Base-by-base conservation (phyloP, 768 basidiomycete genomes). In the Cytidiella melzeri region DNA sequence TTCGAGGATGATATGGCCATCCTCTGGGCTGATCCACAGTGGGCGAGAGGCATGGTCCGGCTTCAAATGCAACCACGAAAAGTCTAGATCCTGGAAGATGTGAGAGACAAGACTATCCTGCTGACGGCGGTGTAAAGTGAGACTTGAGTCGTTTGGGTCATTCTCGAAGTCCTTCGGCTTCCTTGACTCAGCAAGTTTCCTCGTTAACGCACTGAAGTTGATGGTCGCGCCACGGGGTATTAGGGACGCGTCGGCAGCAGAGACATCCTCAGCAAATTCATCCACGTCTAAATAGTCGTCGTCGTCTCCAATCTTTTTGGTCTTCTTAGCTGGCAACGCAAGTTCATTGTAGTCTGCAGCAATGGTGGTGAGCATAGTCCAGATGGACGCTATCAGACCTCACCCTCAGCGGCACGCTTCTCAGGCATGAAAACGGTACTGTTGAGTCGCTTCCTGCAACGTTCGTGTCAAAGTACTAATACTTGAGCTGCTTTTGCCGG, bases 11-110 rank as follows among this genome's bases (percentile, higher is more conserved):
- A 98, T 97, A 57, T 87, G 83, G 0, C 85, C 85, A 62, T 92
- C 87, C 56, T 90, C 86, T 5, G 92, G 92, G 57, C 86, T 90
- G 55, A 99, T 97, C 94, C 95, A 99, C 15, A 98, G 71, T 13
- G 96, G 96, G 41, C 96, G 82, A 4, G 90, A 86, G 26, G 81
- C 74, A 64, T 99, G 96, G 69, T 99, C 96, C 2, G 79, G 71
- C 65, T 97, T 96, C 47, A 99, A 71, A 57, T 86, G 81, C 37
- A 96, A 72, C 76, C 81, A 87, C 2, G 87, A 85, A 60, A 90
- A 93, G 66, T 94, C 92, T 60, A 85, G 86, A 48, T 86, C 77
- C 72, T 79, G 80, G 66, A 92, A 90, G 27, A 91, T 87, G 57
- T 88, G 81, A 7, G 88, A 90, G 25, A 90, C 83, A 2, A 89